Evolutionary conservation across 2,329 filamentous ascomycete species (phyloP).

Genomic region (Furcasterigmium sp.): DNA sequence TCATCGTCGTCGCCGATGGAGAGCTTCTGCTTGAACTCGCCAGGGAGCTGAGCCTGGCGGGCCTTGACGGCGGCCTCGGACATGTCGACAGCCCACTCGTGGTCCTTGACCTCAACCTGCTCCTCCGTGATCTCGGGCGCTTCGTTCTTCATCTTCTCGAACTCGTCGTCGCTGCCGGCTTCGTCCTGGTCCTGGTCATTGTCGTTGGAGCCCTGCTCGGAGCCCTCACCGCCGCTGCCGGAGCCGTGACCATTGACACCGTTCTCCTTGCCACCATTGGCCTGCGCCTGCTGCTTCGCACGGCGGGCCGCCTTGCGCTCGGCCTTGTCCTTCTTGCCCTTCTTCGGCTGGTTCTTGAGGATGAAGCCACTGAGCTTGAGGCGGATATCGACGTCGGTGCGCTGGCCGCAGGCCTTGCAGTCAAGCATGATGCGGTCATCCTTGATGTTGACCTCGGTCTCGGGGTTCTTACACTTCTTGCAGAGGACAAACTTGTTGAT

Average conservation of each 20-base stretch:
- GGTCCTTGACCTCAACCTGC: conserved; percentile 66
- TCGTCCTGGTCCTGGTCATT: conserved; percentile 52
- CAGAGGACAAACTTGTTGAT: conserved; percentile 98
- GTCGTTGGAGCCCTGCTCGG: conserved; percentile 44
- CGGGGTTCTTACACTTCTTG: conserved; percentile 99
- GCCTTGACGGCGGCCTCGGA: conserved; percentile 93
- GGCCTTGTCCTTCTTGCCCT: conserved; percentile 97
- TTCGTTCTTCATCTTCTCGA: conserved; percentile 71
- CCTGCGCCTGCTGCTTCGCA: conserved; percentile 66
- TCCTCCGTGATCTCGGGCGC: conserved; percentile 40
- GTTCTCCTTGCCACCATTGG: conserved; percentile 51
- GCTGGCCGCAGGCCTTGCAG: conserved; percentile 97
- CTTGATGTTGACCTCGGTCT: conserved; percentile 94
- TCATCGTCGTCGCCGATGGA: conserved; percentile 74
- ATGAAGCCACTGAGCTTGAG: conserved; percentile 97
- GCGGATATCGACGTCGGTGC: conserved; percentile 83
- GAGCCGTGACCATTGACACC: conserved; percentile 55
- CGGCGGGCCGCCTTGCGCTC: conserved; percentile 86
- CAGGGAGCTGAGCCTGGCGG: conserved; percentile 87
- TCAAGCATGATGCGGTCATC: conserved; percentile 88
- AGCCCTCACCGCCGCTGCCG: conserved; percentile 53
- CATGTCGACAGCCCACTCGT: conserved; percentile 95
- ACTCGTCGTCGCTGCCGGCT: conserved; percentile 84
- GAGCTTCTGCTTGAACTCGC: conserved; percentile 88
- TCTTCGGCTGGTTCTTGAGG: conserved; percentile 86